Evolutionary conservation across 768 basidiomycete genomes (phyloP), one percentile per base, ranked within the genome.

Genomic region (Xerocomellus amylosporus): DNA sequence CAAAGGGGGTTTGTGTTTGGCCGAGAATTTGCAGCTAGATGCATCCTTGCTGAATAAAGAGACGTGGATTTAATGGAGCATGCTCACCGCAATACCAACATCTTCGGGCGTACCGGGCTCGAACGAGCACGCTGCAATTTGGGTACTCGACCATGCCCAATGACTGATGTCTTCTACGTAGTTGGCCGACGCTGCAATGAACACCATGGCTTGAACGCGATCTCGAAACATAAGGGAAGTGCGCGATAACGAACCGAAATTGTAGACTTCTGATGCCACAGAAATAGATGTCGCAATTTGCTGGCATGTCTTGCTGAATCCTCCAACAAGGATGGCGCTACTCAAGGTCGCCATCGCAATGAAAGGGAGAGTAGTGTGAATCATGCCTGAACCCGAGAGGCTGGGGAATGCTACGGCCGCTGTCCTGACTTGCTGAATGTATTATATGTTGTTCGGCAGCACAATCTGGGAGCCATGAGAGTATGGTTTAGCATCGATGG

Each of bases 31-130:
- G 50, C 4, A 56, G 47, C 66, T 63, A 20, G 12, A 46, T 0
- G 20, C 6, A 8, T 33, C n/a, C 10, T 46, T 22, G 36, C 30
- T 44, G 8, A 34, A 40, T 2, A 34, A 31, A 31, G n/a, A 2
- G 12, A 24, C 1, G 6, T 8, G 20, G 15, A 9, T 19, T 7
- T 9, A 24, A 9, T 22, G 20, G 14, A 30, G 19, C 6, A 12
- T 43, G 20, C 59, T 38, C 19, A 85, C 85, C 15, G 81, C 81
- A 0, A 59, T 67, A 1, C 70, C 74, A 30, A 86, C 66, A 51
- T 87, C 85, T 6, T 74, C 71, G 0, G 77, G 69, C 1, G 75
- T 80, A 10, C 79, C 81, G 3, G 84, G 84, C 58, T 85, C 80
- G 9, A 87, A 83, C 10, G 78, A 77, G 61, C 84, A 87, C 2